Conservation (phyloP, 305 asterid genomes). For the Fraxinus nigra region DNA sequence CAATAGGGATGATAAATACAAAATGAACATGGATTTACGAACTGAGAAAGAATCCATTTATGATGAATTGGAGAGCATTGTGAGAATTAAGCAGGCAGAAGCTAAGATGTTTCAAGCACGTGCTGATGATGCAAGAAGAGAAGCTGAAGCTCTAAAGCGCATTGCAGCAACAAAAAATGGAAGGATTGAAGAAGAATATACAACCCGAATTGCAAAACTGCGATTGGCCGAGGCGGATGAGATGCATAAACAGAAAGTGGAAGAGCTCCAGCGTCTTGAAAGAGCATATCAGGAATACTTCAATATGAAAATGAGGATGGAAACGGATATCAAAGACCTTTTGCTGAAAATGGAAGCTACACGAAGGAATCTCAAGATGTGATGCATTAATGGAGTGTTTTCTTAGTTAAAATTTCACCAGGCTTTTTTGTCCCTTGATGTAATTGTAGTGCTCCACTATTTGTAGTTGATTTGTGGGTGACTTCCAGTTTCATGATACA, state of each 20-base stretch:
- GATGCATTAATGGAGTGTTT: not conserved
- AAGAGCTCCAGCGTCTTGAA: constrained; percentile 72
- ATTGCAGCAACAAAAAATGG: constrained; percentile 58
- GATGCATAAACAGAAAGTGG: constrained; percentile 73
- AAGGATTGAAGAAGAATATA: constrained; percentile 60
- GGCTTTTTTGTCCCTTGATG: not conserved
- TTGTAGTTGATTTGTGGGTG: not conserved
- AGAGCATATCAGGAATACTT: constrained; percentile 68
- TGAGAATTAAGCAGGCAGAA: constrained; percentile 87
- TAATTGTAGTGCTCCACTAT: not conserved
- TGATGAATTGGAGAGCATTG: constrained; percentile 89
- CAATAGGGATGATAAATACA: constrained; percentile 40
- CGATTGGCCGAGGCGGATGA: constrained; percentile 83
- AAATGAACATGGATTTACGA: constrained; percentile 37
- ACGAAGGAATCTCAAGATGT: constrained; percentile 24
- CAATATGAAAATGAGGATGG: constrained; percentile 90
- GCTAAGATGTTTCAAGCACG: constrained; percentile 86
- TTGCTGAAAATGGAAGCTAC: constrained; percentile 91
- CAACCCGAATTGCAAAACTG: constrained; percentile 56
- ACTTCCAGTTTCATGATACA: not conserved
- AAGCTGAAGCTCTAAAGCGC: constrained; percentile 80
- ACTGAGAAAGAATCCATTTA: constrained; percentile 55
- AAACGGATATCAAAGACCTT: constrained; percentile 80
- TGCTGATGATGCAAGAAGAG: constrained; percentile 88
- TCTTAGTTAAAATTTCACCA: not conserved